Evolutionary conservation across 164 flowering plant genomes (phyloP).

Genomic region (Liriodendron chinense): DNA sequence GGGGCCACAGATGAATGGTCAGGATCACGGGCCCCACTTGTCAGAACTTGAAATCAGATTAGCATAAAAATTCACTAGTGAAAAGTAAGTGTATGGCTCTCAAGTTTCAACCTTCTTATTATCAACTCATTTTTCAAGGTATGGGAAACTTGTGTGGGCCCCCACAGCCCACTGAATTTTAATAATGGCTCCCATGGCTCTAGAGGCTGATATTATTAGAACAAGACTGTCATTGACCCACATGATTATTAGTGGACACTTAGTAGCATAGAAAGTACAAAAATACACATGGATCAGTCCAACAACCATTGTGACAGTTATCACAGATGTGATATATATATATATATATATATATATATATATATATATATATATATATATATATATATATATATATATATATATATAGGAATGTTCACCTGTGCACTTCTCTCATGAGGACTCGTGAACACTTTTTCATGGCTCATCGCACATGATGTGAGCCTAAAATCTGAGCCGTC

Average conservation of each 20-base stretch:
- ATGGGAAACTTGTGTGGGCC: background rate
- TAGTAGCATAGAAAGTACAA: too few relatives aligned
- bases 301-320: too few relatives aligned
- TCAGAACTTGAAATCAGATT: background rate
- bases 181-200: background rate
- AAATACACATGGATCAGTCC: too few relatives aligned
- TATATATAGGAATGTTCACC: too few relatives aligned
- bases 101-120: background rate
- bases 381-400: too few relatives aligned
- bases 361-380: too few relatives aligned
- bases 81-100: too few relatives aligned
- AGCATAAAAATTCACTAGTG: background rate
- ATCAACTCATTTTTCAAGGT: background rate
- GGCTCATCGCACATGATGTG: too few relatives aligned
- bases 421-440: too few relatives aligned
- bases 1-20: background rate
- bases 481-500: rapidly evolving
- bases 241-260: background rate
- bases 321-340: too few relatives aligned
- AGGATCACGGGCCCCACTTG: background rate
- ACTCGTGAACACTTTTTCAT: too few relatives aligned
- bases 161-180: background rate
- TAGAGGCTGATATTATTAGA: background rate
- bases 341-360: too few relatives aligned
- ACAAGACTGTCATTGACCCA: background rate